Percentiles rank a stretch among this genome's conserved stretches.
Evolutionary conservation across 768 basidiomycete genomes (phyloP).

Genomic region (Phallus indusiatus): DNA sequence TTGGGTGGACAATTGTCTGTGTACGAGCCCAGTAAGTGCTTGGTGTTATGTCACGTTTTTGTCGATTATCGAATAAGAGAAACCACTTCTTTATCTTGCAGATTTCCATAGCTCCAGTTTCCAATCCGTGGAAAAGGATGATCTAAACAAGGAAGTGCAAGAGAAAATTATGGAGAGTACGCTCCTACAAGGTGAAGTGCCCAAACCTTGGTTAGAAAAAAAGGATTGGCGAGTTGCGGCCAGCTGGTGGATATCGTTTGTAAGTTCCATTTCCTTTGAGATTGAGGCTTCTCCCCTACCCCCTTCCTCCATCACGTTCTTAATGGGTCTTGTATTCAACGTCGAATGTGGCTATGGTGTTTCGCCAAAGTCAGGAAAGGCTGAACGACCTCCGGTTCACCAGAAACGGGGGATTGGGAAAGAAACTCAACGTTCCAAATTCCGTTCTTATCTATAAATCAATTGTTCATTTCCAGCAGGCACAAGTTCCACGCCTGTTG

Average conservation of each 20-base stretch:
- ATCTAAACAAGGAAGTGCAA: neutral
- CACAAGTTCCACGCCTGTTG: neutral
- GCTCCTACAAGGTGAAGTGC: neutral
- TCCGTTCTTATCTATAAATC: neutral
- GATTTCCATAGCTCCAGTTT: neutral
- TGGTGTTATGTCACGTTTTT: neutral
- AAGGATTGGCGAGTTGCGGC: neutral
- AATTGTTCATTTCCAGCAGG: neutral
- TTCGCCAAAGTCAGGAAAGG: neutral
- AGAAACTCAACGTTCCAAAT: too few relatives aligned
- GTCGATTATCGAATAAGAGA: neutral
- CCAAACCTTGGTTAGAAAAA: neutral
- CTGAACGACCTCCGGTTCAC: too few relatives aligned
- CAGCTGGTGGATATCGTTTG: slow-evolving; percentile 2
- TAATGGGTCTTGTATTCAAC: neutral
- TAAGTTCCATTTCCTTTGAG: neutral
- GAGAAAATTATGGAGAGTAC: neutral
- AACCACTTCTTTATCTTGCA: neutral
- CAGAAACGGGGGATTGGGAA: too few relatives aligned
- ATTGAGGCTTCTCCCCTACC: too few relatives aligned
- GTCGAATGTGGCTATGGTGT: neutral
- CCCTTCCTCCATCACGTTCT: too few relatives aligned
- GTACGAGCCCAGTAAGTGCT: neutral
- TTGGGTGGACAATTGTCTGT: neutral
- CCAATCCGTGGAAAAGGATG: neutral